Evolutionary conservation across 2,329 filamentous ascomycete genomes (phyloP), one percentile per base, ranked within the genome.

Genomic region (Nigrospora oryzae): DNA sequence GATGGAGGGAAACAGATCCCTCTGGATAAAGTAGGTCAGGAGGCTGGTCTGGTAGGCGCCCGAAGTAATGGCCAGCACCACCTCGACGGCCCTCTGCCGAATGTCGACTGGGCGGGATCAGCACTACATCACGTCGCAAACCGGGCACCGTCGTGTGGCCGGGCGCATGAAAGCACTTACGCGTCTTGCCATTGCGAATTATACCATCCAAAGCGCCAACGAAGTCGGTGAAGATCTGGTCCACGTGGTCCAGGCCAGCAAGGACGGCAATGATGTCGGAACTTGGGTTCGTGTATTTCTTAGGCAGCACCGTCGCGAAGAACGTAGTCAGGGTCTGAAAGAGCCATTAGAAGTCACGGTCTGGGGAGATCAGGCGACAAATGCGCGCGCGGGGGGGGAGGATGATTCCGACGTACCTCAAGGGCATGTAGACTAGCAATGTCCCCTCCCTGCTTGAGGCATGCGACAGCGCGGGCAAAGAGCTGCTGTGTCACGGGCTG

Each of bases 11-110:
- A 98, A 98, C 33, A 97, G 74, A 61, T 98, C 93, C 53, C 89
- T 77, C 59, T 97, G 90, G 36, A 93, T 93, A 59, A 98, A 89
- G 65, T 97, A 98, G 1, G 90, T 94, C 44, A 96, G 76, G 17
- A 98, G 74, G 40, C 89, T 93, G 4, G 93, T 97, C 65, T 95
- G 89, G 63, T 96, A 97, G 46, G 90, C 90, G n/a, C 91, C 90
- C 11, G 90, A 88, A 7, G 89, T 86, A 45, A 95, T 82, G 13
- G 89, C 84, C 47, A 96, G 75, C 8, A 90, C 82, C 37, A 88
- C 84, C 54, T 86, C 77, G 30, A 96, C 78, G 8, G 90, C 91
- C 60, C 87, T 89, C 53, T 83, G 76, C 46, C 90, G 83, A 42
- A 93, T 61, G 35, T 85, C 78, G 57, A 86, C 85, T 90, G 53